These are phyloP conservation scores for Cinnamomum micranthum DNA, from an alignment of 164 flowering plant genomes.

Conservation along the genomic window DNA sequence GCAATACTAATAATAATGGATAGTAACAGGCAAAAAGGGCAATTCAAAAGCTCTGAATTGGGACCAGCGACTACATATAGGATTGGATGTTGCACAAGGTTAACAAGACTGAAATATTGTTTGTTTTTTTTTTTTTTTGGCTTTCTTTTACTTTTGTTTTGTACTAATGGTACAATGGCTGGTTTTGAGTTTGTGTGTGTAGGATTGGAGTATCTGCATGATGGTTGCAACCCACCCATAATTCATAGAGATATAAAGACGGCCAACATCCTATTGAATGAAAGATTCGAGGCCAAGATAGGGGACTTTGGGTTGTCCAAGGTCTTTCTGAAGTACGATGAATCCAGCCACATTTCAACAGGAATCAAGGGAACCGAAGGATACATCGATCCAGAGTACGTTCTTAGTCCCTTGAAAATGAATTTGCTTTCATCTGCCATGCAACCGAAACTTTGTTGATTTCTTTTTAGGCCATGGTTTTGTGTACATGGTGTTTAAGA, in stretches of 20 bases:
- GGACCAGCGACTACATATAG: constrained; percentile 27
- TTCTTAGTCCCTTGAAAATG: background rate
- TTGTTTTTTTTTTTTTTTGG: too few species aligned
- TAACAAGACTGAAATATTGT: background rate
- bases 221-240: constrained; percentile 32
- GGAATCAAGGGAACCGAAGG: constrained; percentile 44
- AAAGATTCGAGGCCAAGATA: too few species aligned
- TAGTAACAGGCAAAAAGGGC: background rate
- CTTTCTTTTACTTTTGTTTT: background rate
- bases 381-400: constrained; percentile 63
- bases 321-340: constrained; percentile 22
- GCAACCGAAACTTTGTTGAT: too few species aligned
- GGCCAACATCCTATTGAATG: too few species aligned
- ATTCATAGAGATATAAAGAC: too few species aligned
- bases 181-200: constrained; percentile 1
- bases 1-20: background rate
- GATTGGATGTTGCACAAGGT: constrained; percentile 44
- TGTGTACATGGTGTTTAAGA: too few species aligned
- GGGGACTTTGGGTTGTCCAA: constrained; percentile 11
- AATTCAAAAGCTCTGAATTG: background rate
- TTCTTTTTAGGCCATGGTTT: too few species aligned
- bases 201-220: constrained; percentile 28
- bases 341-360: constrained; percentile 25
- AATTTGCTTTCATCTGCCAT: too few species aligned
- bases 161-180: background rate